These are phyloP conservation scores for Elaeis guineensis DNA, from an alignment of 176 grass and related monocot genomes.

Conservation along the genomic window DNA sequence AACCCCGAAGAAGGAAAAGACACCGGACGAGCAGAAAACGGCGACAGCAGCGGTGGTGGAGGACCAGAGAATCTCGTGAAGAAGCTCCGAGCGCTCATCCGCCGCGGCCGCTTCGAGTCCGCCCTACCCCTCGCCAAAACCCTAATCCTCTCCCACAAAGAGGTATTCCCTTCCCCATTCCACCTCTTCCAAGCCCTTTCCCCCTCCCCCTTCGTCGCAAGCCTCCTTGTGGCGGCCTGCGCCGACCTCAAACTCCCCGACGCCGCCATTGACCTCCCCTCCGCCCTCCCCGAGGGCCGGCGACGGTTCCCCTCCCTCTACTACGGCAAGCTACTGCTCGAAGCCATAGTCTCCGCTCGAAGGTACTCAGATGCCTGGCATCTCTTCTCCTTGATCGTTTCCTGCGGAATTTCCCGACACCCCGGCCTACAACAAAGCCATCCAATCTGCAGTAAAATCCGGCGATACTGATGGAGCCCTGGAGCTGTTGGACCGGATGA, in stretches of 20 bases:
- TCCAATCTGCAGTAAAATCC: conserved; percentile 26
- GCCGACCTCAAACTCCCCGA: conserved; percentile 26
- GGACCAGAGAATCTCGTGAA: too few species aligned
- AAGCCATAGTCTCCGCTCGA: conserved; percentile 29
- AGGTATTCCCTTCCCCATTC: conserved; percentile 12
- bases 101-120: conserved; percentile 31
- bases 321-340: conserved; percentile 33
- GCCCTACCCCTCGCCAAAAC: conserved; percentile 23
- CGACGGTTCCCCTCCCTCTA: background rate
- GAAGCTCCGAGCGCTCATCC: too few species aligned
- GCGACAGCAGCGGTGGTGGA: too few species aligned
- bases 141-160: conserved; percentile 25
- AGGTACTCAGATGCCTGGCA: conserved; percentile 25
- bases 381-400: conserved; percentile 30
- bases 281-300: conserved; percentile 19
- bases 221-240: conserved; percentile 10
- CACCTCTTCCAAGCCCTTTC: conserved; percentile 23
- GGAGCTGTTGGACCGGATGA: conserved; percentile 35
- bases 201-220: background rate
- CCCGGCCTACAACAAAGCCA: conserved; percentile 44
- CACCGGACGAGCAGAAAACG: too few species aligned
- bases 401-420: conserved; percentile 27
- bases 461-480: conserved; percentile 38
- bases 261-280: conserved; percentile 32
- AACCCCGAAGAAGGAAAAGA: too few species aligned